Evolutionary conservation across 768 basidiomycete species (phyloP), one percentile per base, ranked within the genome.

Genomic region (Boletus rubroflammeus): DNA sequence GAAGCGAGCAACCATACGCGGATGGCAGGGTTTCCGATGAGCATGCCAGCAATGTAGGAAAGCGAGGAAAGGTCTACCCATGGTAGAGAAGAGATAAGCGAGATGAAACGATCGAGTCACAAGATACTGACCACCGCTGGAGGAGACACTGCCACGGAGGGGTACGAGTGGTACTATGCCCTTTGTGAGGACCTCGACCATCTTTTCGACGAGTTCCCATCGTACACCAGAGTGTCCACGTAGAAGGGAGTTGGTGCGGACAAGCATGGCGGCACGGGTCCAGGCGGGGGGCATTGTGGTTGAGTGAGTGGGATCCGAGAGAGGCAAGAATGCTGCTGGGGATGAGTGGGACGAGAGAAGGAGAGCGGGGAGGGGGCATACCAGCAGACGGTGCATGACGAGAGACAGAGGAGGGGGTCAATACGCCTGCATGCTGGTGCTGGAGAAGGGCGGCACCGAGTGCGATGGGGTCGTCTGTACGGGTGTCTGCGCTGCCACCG

Each of bases 141-240:
- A 85, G 28, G 87, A 90, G 55, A 95, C 86, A 55, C 85, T 90
- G 34, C 90, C 89, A 8, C 92, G 83, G 6, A 95, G 75, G 17
- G 92, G 92, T 17, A 95, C 87, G 15, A 93, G 70, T 0, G 89
- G 88, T 6, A 83, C 89, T 62, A 94, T 79, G 59, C 90, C 83
- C 57, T 82, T 82, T 31, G 75, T 73, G 38, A 95, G 80, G 40
- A 93, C 78, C 19, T 81, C 78, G 55, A 79, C 80, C 83, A 95
- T 91, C 63, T 84, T 84, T 67, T 89, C 78, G 54, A 94, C 81
- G 47, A 94, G 80, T 56, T 86, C 83, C 80, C 85, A 85, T 35
- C 91, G 81, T 13, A 95, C 83, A 32, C 88, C 93, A 21, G 90
- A 92, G 72, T 94, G 93, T 0, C 91, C 92, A 6, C 92, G 85